phyloP scores from a whole-genome alignment of 2,329 filamentous ascomycete species.

The Phyllosticta citriasiana region DNA sequence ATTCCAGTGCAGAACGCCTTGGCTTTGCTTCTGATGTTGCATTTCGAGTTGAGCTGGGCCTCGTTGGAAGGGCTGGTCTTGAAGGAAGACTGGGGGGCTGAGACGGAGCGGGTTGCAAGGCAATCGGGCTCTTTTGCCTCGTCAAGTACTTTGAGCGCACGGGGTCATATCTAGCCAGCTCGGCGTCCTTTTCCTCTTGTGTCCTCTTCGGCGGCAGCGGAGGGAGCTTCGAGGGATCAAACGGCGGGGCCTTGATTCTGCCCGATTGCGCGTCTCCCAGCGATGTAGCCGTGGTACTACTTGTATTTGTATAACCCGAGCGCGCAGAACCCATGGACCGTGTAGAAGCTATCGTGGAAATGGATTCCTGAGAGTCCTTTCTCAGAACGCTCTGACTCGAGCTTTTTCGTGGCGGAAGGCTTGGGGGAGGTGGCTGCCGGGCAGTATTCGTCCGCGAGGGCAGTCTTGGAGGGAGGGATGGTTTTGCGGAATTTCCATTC shows the following conservation, averaged over 20 bases:
- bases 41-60: slow-evolving; percentile 14
- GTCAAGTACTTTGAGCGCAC: slow-evolving; percentile 10
- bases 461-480: slow-evolving; percentile 40
- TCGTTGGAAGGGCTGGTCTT: slow-evolving; percentile 19
- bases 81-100: slow-evolving; percentile 17
- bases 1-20: slow-evolving; percentile 37
- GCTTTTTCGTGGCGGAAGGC: slow-evolving; percentile 34
- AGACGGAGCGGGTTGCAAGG: slow-evolving; percentile 7
- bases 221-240: slow-evolving; percentile 45
- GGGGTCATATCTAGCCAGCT: slow-evolving; percentile 18
- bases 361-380: slow-evolving; percentile 36
- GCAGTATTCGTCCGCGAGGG: slow-evolving; percentile 20
- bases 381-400: slow-evolving; percentile 29
- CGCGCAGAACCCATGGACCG: slow-evolving; percentile 40
- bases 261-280: slow-evolving; percentile 24
- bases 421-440: slow-evolving; percentile 23
- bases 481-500: slow-evolving; percentile 27
- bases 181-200: slow-evolving; percentile 30
- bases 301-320: slow-evolving; percentile 35
- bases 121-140: slow-evolving; percentile 3
- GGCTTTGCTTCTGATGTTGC: slow-evolving; percentile 21
- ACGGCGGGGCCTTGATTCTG: slow-evolving; percentile 45
- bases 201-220: slow-evolving; percentile 42
- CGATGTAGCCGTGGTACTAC: slow-evolving; percentile 23
- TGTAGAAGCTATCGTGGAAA: slow-evolving; percentile 39